Base-by-base conservation (phyloP, 305 asterid species). In the Ilex paraguariensis region DNA sequence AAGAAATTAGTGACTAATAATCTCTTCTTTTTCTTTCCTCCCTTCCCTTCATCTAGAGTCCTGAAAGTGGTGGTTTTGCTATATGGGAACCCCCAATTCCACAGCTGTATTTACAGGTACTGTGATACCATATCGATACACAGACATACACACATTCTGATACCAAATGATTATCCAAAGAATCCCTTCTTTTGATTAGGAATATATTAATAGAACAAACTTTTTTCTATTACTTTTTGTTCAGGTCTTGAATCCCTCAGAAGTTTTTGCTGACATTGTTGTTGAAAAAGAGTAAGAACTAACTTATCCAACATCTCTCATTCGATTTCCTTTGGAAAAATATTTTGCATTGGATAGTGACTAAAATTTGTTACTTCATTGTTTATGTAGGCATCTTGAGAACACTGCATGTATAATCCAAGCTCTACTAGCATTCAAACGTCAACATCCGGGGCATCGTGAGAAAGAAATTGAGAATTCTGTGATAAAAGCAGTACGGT, bases 31-130 rank as follows among this genome's bases (percentile, higher is more conserved):
- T 17, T 17, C 3, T 31, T 32, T 3, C 48, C 10, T 30, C 21
- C 12, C 57, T 0, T 14, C 39, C 51, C 5, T 63, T 31, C 44
- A 28, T 67, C 3, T 79, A 88, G 96, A 84, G 84, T 66, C 92
- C 90, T 30, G 70, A 65, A n/a, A 87, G 83, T 61, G 95, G 97
- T 28, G 95, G 95, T 56, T 87, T 90, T 65, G 76, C 83, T 3
- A 63, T 78, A 16, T 90, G 97, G 97, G 95, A 90, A 68, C 94
- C 97, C 46, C 81, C 97, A 16, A 64, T 87, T 72, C 92, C 96
- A 3, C 95, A 85, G 7, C 91, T 84, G 42, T 90, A 85, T 62
- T 51, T 87, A 60, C 82, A 90, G 78, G 90, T 80, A 69, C 17
- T 44, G 55, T 57, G 6, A 50, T 49, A 12, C 13, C 16, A n/a